Evolutionary conservation across 371 early-diverging fungal species (phyloP), one percentile per base, ranked within the genome.

Genomic region (Nosema granulosis): DNA sequence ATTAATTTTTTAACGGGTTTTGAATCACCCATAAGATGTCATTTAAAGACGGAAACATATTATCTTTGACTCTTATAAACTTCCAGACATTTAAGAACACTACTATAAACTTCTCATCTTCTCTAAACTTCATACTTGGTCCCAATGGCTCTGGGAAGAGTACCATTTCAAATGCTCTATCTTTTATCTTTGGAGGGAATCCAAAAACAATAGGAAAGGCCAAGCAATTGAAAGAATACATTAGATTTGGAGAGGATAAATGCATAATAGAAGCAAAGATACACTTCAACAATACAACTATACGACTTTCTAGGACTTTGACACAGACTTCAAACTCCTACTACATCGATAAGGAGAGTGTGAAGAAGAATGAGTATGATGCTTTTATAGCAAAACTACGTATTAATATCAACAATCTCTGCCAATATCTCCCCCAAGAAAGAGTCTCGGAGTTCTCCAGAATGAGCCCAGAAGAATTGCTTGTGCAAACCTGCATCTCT

Each of bases 151-250:
- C 96, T 0, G 99, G 99, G 65, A 99, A 99, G 85, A 92, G 92
- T 59, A 92, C 94, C 0, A 90, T 97, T 37, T 95, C 96, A 0
- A 93, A 93, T 83, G 97, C 96, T 0, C 90, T 99, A 37, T 94
- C 93, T 1, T 87, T 97, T 34, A 94, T 94, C 0, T 89, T 97
- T 13, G 95, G 93, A 29, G 94, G 95, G 6, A 86, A 88, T 50
- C 89, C 94, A 12, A 87, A 89, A 37, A 89, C 91, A 80, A 73
- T 87, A 28, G 83, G 84, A 20, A 85, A 83, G 68, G 29, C 74
- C 3, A 80, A 80, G 57, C 54, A 70, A 26, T 34, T 82, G 3
- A 61, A 72, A 61, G 86, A 85, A 58, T 81, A 76, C 58, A 77
- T 86, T 31, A 80, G 76, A 56, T 84, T 75, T 78, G 80, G 78